phyloP scores from a whole-genome alignment of 352 stramenopile species.

The Phytophthora meadii region DNA sequence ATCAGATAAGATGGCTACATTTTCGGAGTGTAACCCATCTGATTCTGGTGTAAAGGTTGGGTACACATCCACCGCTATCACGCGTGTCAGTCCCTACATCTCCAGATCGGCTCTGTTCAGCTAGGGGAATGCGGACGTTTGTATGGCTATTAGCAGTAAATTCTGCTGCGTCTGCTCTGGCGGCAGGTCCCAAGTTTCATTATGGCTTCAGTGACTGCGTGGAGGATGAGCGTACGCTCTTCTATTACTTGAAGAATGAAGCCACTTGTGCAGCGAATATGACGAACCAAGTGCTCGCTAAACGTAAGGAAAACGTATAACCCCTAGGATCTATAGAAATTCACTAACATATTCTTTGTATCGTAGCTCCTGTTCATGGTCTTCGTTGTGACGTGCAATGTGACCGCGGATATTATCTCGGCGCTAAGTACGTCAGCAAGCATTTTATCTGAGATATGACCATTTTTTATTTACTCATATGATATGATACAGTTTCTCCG shows the following conservation, averaged over 20 bases:
- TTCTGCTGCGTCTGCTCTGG: constrained; percentile 1
- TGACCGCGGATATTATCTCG: constrained; percentile 74
- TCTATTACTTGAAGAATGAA: constrained; percentile 67
- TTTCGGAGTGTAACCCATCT: background rate
- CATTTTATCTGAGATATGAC: constrained; percentile 1
- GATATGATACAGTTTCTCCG: constrained; percentile 56
- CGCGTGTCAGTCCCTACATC: constrained; percentile 26
- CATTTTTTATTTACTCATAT: background rate
- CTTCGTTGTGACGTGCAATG: constrained; percentile 80
- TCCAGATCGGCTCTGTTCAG: constrained; percentile 13
- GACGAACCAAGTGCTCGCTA: constrained; percentile 47
- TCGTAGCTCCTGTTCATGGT: constrained; percentile 64
- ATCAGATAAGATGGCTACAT: constrained; percentile 11
- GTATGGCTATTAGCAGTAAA: constrained; percentile 7
- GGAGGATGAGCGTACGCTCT: constrained; percentile 77
- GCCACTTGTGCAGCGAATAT: constrained; percentile 54
- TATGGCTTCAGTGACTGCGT: constrained; percentile 88
- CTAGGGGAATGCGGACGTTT: constrained; percentile 12
- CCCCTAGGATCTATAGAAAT: constrained; percentile 4
- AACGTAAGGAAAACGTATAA: constrained; percentile 43
- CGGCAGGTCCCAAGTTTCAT: constrained; percentile 33
- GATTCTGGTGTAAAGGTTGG: constrained; percentile 30
- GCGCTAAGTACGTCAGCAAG: constrained; percentile 67
- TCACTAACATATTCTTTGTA: background rate
- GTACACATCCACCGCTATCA: constrained; percentile 20